These are phyloP conservation scores for Globisporangium uncinulatum DNA, from an alignment of 352 stramenopile genomes.

Conservation along the genomic window DNA sequence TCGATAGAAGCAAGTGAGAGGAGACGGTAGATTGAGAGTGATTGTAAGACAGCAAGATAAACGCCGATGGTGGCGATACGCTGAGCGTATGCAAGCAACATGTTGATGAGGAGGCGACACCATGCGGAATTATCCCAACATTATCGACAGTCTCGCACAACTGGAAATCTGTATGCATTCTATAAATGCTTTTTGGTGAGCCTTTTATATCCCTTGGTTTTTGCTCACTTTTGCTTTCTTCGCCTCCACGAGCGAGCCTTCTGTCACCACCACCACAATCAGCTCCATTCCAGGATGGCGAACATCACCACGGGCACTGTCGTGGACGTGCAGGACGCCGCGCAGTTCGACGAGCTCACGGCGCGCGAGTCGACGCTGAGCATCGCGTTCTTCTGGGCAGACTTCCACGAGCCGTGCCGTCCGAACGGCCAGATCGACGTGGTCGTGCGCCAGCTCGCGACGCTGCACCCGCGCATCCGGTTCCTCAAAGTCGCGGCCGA, in stretches of 20 bases:
- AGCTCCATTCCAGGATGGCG: constrained; percentile 7
- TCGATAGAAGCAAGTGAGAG: not conserved
- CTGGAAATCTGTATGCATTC: too few relatives aligned
- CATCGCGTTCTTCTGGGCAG: constrained; percentile 82
- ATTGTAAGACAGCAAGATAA: not conserved
- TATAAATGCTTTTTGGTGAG: too few relatives aligned
- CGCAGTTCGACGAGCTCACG: constrained; percentile 75
- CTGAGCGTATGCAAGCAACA: too few relatives aligned
- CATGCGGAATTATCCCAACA: too few relatives aligned
- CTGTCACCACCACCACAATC: not conserved
- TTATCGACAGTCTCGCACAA: too few relatives aligned
- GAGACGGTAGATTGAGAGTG: not conserved
- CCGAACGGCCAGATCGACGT: constrained; percentile 84
- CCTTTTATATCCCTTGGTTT: too few relatives aligned
- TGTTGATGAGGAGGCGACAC: too few relatives aligned
- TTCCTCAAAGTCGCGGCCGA: constrained; percentile 87
- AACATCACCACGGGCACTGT: constrained; percentile 48
- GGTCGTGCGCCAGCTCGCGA: constrained; percentile 77
- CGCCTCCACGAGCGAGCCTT: not conserved
- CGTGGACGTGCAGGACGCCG: constrained; percentile 54
- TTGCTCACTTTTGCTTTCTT: not conserved
- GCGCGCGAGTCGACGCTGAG: constrained; percentile 70
- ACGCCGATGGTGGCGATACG: too few relatives aligned
- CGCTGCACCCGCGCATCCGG: constrained; percentile 73
- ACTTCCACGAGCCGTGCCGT: constrained; percentile 76